A percentile compares a stretch with the other conserved stretches of the same genome.
Evolutionary conservation across 2,329 filamentous ascomycete species (phyloP).

Genomic region (Pestalotiopsis sp.): DNA sequence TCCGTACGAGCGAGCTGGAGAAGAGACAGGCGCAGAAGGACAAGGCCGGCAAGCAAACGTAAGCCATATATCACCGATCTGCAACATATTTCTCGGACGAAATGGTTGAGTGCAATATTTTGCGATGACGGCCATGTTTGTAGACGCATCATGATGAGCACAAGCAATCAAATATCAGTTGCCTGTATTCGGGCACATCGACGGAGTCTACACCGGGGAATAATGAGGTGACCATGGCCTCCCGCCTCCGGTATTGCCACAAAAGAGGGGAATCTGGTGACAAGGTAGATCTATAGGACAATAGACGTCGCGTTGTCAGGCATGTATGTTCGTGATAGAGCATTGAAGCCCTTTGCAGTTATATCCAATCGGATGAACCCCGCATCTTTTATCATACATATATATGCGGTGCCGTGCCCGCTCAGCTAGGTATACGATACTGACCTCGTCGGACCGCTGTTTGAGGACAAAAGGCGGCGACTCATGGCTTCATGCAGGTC

Average conservation of each 20-base stretch:
- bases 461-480: background rate
- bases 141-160: background rate
- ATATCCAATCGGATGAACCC: background rate
- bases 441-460: background rate
- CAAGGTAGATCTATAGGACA: background rate
- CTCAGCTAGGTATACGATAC: background rate
- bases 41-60: constrained; percentile 27
- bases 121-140: background rate
- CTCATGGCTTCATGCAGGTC: background rate
- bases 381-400: background rate
- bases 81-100: background rate
- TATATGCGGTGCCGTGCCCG: background rate
- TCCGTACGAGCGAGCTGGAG: constrained; percentile 52
- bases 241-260: background rate
- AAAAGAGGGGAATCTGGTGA: background rate
- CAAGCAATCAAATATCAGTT: background rate
- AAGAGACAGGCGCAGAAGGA: constrained; percentile 44
- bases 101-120: background rate
- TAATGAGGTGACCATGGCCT: background rate
- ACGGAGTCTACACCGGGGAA: too few relatives aligned
- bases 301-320: constrained; percentile 1
- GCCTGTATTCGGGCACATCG: too few relatives aligned
- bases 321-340: background rate
- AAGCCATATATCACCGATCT: constrained; percentile 10
- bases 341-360: background rate